Conservation (phyloP, 768 basidiomycete species). For the Bullera alba region DNA sequence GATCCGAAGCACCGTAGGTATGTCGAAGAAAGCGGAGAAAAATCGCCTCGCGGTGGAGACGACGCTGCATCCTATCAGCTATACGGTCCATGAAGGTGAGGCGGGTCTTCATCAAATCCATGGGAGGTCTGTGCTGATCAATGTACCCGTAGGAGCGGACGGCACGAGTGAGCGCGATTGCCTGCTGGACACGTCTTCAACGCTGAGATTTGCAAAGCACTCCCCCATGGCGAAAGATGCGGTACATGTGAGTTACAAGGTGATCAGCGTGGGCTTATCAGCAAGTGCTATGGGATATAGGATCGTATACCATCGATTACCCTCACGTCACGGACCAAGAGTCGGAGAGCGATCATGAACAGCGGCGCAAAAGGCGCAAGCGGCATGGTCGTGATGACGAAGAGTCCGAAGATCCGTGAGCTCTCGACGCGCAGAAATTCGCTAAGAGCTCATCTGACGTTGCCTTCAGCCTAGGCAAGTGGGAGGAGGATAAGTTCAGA, state of each 20-base stretch:
- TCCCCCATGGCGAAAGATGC: neutral
- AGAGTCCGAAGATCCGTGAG: constrained; percentile 17
- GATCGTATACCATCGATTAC: constrained; percentile 26
- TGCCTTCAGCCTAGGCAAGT: constrained; percentile 8
- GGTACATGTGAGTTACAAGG: neutral
- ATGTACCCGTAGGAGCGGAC: constrained; percentile 11
- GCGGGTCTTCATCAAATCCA: neutral
- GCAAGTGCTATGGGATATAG: constrained; percentile 39
- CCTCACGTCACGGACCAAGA: neutral
- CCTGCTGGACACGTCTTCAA: too few species aligned
- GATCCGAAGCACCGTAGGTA: constrained; percentile 8
- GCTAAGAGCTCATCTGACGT: neutral
- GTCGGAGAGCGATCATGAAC: constrained; percentile 19
- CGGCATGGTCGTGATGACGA: neutral
- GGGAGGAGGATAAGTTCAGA: constrained; percentile 32
- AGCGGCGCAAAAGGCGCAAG: constrained; percentile 9
- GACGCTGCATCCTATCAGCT: constrained; percentile 34
- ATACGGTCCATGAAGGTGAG: constrained; percentile 36
- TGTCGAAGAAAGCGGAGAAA: constrained; percentile 23
- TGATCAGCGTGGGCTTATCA: neutral
- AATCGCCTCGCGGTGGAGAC: constrained; percentile 36
- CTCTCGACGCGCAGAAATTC: neutral
- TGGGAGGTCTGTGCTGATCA: neutral
- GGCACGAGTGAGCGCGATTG: constrained; percentile 12
- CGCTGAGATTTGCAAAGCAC: neutral